Base-by-base conservation (phyloP, 345 rosid genomes). In the Corchorus capsularis region DNA sequence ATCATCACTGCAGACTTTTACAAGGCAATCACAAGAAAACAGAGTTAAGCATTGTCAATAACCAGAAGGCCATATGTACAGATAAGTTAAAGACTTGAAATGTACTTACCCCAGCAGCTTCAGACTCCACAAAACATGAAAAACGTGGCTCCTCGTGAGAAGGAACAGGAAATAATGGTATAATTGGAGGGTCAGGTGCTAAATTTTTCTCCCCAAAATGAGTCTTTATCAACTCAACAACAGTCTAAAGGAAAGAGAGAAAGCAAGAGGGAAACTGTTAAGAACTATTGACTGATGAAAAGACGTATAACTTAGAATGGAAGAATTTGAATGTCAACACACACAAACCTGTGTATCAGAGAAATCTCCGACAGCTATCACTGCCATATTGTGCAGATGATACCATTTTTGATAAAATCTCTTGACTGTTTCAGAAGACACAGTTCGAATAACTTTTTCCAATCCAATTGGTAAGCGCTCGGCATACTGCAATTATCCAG, bases 301-400 rank as follows among this genome's bases (percentile, higher is more conserved):
- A 68, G 43, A 47, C 12, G 13, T 59, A 62, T 20, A 72, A 50
- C 11, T 37, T 63, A 60, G 50, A 72, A 19, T 19, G 49, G 45
- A 5, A 46, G 27, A 72, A 77, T 43, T 54, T 20, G 63, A 61
- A 70, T 13, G 56, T 14, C 14, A 78, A 59, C 80, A 71, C 64
- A 80, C 57, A 45, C 84, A 66, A 78, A 94, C 97, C 96, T 94
- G 69, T 69, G 95, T 89, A 80, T 91, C 97, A 62, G 90, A 78
- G 80, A 94, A 94, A 79, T 94, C 98, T 63, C 98, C 98, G 84
- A 94, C 96, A 65, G 97, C 98, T 79, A 94, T 81, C 35, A 94
- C 89, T 70, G 97, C 96, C 97, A 94, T 94, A 74, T 94, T 86
- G 69, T 86, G 85, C 71, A 92, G 79, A 81, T 86, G 89, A 80